phyloP scores from a whole-genome alignment of 495 filamentous ascomycete genomes.

The Penicillium taxi region DNA sequence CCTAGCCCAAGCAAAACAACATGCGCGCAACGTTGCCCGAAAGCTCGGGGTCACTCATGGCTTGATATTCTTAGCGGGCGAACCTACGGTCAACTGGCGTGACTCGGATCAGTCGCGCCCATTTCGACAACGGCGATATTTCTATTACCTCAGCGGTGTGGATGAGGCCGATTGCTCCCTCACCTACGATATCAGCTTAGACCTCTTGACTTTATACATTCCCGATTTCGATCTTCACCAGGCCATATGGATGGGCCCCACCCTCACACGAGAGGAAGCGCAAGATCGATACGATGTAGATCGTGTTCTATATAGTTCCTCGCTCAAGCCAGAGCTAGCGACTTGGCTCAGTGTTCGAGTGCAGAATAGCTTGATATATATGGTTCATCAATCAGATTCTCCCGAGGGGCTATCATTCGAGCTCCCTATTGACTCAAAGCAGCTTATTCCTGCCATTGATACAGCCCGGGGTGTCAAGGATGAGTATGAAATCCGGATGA shows the following conservation, averaged over 20 bases:
- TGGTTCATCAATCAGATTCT: constrained; percentile 32
- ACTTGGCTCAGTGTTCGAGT: constrained; percentile 53
- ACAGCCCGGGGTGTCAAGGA: constrained; percentile 69
- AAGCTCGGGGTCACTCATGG: constrained; percentile 55
- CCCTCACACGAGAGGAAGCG: constrained; percentile 66
- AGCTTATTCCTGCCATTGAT: constrained; percentile 61
- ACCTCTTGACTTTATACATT: constrained; percentile 79
- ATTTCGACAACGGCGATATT: constrained; percentile 82
- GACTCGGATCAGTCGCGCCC: constrained; percentile 71
- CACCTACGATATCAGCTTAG: constrained; percentile 68
- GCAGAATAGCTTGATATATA: constrained; percentile 25
- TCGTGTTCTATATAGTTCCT: constrained; percentile 54
- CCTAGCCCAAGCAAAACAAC: constrained; percentile 68
- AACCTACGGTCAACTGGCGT: constrained; percentile 61
- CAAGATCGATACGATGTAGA: constrained; percentile 70
- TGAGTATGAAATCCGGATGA: constrained; percentile 68
- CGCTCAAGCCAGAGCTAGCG: constrained; percentile 54
- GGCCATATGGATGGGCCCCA: constrained; percentile 93
- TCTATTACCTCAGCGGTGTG: constrained; percentile 90
- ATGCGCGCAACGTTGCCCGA: constrained; percentile 64
- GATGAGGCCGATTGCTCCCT: constrained; percentile 72
- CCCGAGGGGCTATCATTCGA: constrained; percentile 46
- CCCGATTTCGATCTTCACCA: constrained; percentile 79
- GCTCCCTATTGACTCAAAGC: constrained; percentile 30
- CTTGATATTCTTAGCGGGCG: constrained; percentile 76